Conservation (phyloP, 1,284 basidiomycete species). For the Chondrostereum purpureum region DNA sequence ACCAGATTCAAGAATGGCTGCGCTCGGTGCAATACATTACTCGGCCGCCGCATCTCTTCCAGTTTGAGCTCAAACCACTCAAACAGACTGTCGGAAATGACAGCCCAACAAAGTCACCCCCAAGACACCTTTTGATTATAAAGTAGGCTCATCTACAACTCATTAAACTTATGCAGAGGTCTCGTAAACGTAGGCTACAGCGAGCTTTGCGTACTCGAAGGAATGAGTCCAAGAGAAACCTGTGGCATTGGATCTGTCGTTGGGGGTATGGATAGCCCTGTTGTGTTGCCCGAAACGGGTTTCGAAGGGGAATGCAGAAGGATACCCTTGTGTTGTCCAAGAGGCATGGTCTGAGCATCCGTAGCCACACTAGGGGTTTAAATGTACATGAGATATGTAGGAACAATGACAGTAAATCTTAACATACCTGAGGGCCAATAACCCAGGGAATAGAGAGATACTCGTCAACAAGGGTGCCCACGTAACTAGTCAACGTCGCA, state of each 20-base stretch:
- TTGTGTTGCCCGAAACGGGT: slow-evolving; percentile 19
- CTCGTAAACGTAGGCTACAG: slow-evolving; percentile 36
- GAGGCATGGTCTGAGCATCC: slow-evolving; percentile 10
- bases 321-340: slow-evolving; percentile 9
- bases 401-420: no score
- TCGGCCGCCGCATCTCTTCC: no score
- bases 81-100: no score
- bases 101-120: no score
- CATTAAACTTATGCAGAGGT: slow-evolving; percentile 9
- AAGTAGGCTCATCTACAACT: no score
- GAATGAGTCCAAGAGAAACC: slow-evolving; percentile 36
- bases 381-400: no score
- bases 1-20: no score
- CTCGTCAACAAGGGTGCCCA: slow-evolving; percentile 13
- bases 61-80: no score
- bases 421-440: slow-evolving; percentile 15
- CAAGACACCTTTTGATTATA: no score
- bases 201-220: slow-evolving; percentile 43
- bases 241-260: slow-evolving; percentile 35
- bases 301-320: slow-evolving; percentile 20
- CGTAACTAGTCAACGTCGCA: slow-evolving; percentile 14
- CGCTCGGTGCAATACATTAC: no score
- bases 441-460: slow-evolving; percentile 17
- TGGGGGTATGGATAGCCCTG: slow-evolving; percentile 38
- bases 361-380: slow-evolving; percentile 7